Evolutionary conservation across 2,329 filamentous ascomycete species (phyloP).

Genomic region (Aspergillus sclerotialis): DNA sequence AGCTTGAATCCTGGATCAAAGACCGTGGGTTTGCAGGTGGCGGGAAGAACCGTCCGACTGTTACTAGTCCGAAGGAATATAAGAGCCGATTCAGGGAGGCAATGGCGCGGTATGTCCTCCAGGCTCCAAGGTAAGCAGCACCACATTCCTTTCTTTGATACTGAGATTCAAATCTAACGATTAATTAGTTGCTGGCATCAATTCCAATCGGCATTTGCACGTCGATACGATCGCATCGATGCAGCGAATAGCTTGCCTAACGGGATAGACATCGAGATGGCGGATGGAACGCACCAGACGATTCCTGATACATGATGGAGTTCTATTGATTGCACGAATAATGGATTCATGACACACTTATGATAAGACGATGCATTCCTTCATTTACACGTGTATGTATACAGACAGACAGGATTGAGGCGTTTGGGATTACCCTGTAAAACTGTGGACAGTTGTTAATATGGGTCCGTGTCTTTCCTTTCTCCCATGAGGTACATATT

Average conservation of each 20-base stretch:
- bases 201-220: slow-evolving; percentile 28
- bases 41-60: slow-evolving; percentile 79
- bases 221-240: slow-evolving; percentile 23
- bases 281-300: too few relatives aligned
- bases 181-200: slow-evolving; percentile 39
- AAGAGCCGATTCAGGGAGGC: slow-evolving; percentile 92
- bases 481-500: too few relatives aligned
- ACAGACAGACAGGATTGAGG: too few relatives aligned
- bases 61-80: slow-evolving; percentile 96
- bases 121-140: slow-evolving; percentile 41
- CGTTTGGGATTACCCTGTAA: too few relatives aligned
- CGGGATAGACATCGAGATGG: slow-evolving; percentile 14
- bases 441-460: too few relatives aligned
- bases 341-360: not conserved
- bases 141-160: not conserved
- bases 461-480: too few relatives aligned
- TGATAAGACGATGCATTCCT: too few relatives aligned
- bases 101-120: slow-evolving; percentile 74
- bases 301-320: slow-evolving; percentile 2
- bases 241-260: slow-evolving; percentile 12
- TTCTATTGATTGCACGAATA: too few relatives aligned
- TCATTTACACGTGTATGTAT: too few relatives aligned
- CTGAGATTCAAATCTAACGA: slow-evolving; percentile 3
- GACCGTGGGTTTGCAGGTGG: slow-evolving; percentile 78
- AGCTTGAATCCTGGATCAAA: slow-evolving; percentile 99